Evolutionary conservation across 179 eudicot genomes (phyloP).

Genomic region (Dionaea muscipula): DNA sequence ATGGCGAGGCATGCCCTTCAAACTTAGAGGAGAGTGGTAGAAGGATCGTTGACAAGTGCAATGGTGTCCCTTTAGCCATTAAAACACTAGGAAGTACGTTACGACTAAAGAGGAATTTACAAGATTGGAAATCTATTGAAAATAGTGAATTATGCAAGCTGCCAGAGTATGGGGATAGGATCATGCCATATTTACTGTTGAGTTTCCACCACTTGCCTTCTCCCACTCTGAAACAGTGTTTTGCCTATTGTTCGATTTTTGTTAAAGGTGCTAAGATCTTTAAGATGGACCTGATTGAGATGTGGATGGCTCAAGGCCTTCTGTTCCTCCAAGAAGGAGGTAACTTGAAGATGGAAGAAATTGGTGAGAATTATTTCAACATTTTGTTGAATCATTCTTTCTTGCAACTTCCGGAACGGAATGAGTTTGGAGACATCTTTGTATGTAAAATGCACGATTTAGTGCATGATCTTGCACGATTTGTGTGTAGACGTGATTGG

Average conservation of each 20-base stretch:
- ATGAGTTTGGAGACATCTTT: slow-evolving; percentile 2
- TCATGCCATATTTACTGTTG: slow-evolving; percentile 13
- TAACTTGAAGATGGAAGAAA: slow-evolving; percentile 8
- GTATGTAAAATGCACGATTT: slow-evolving; percentile 18
- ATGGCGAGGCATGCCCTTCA: not conserved
- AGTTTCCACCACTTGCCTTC: slow-evolving; percentile 18
- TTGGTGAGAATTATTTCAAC: slow-evolving; percentile 9
- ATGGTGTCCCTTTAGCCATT: slow-evolving; percentile 22
- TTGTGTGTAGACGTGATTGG: slow-evolving; percentile 8
- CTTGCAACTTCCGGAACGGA: slow-evolving; percentile 5
- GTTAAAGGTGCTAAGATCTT: slow-evolving; percentile 7
- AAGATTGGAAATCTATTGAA: slow-evolving; percentile 12
- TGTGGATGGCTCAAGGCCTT: slow-evolving; percentile 25
- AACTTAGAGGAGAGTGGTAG: slow-evolving; percentile 4
- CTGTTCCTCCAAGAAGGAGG: slow-evolving; percentile 8
- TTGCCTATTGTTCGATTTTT: slow-evolving; percentile 21
- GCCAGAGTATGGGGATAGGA: not conserved
- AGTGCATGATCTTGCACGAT: slow-evolving; percentile 12
- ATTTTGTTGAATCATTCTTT: slow-evolving; percentile 11
- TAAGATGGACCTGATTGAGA: slow-evolving; percentile 6
- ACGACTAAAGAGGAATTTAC: not conserved
- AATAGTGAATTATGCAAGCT: slow-evolving; percentile 11
- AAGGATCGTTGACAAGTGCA: slow-evolving; percentile 16
- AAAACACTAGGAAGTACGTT: slow-evolving; percentile 15
- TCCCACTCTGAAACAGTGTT: slow-evolving; percentile 14